phyloP scores from a whole-genome alignment of 768 basidiomycete species.

The Lentinus brumalis region DNA sequence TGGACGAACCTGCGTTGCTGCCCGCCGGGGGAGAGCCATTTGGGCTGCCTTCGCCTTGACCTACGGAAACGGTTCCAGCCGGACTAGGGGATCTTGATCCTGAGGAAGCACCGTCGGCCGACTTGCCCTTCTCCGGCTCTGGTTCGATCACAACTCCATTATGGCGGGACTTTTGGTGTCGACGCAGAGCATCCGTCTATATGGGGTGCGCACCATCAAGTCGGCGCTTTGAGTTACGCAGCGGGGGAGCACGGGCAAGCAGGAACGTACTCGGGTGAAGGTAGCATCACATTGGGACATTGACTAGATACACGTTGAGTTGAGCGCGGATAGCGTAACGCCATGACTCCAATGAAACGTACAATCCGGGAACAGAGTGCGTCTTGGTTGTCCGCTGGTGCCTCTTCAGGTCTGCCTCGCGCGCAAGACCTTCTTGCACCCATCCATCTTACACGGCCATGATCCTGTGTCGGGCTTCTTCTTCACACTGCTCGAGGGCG shows the following conservation, averaged over 20 bases:
- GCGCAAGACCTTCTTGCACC: conserved; percentile 82
- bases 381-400: conserved; percentile 80
- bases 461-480: conserved; percentile 57
- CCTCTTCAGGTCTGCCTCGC: conserved; percentile 80
- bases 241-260: neutral
- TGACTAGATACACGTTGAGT: conserved; percentile 16
- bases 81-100: conserved; percentile 52
- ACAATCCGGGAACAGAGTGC: conserved; percentile 78
- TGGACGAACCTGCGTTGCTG: conserved; percentile 37
- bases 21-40: conserved; percentile 30
- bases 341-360: conserved; percentile 32
- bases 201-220: neutral
- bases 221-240: neutral
- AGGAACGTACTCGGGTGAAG: conserved; percentile 68
- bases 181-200: conserved; percentile 78
- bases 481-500: conserved; percentile 26
- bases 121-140: conserved; percentile 29
- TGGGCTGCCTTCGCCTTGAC: conserved; percentile 33
- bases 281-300: conserved; percentile 79
- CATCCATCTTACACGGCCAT: conserved; percentile 83
- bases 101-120: conserved; percentile 36
- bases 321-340: conserved; percentile 8
- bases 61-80: conserved; percentile 49
- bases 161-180: conserved; percentile 81
- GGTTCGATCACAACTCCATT: conserved; percentile 69